Evolutionary conservation across 1,139 yeast genomes (phyloP).

Genomic region (Suhomyces yuchorum): DNA sequence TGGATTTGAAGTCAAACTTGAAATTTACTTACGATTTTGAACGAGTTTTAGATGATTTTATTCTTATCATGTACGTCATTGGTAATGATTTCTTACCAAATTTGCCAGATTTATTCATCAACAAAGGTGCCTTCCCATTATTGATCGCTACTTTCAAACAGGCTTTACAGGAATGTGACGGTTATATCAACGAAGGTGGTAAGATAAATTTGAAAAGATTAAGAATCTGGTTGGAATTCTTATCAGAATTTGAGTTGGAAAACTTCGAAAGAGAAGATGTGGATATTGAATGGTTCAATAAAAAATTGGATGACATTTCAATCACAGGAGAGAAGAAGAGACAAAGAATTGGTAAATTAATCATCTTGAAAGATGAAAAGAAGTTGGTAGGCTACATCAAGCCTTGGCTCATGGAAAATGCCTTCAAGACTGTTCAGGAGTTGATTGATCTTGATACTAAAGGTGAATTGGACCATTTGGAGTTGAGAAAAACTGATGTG

Average conservation of each 20-base stretch:
- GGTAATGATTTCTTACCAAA: constrained; percentile 99
- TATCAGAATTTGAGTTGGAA: constrained; percentile 75
- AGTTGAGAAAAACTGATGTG: constrained; percentile 51
- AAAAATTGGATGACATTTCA: constrained; percentile 78
- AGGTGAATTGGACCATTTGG: constrained; percentile 49
- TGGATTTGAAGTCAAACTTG: constrained; percentile 63
- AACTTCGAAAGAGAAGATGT: constrained; percentile 79
- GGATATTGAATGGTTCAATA: constrained; percentile 90
- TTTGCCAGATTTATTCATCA: constrained; percentile 88
- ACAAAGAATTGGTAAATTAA: constrained; percentile 62
- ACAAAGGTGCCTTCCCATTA: constrained; percentile 94
- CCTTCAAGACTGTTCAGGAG: constrained; percentile 30
- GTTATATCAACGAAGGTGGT: constrained; percentile 84
- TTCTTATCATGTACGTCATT: constrained; percentile 87
- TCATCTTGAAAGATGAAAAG: constrained; percentile 73
- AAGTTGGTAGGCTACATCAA: constrained; percentile 59
- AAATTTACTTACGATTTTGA: constrained; percentile 83
- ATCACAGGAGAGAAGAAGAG: constrained; percentile 71
- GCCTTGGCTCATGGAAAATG: constrained; percentile 64
- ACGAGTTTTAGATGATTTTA: constrained; percentile 87
- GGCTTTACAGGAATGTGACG: constrained; percentile 72
- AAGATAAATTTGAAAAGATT: constrained; percentile 73
- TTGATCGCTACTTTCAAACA: constrained; percentile 85
- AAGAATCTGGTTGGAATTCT: constrained; percentile 68
- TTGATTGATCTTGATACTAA: constrained; percentile 42